These are phyloP conservation scores for Pythium oligandrum DNA, from an alignment of 352 stramenopile genomes.

Conservation along the genomic window DNA sequence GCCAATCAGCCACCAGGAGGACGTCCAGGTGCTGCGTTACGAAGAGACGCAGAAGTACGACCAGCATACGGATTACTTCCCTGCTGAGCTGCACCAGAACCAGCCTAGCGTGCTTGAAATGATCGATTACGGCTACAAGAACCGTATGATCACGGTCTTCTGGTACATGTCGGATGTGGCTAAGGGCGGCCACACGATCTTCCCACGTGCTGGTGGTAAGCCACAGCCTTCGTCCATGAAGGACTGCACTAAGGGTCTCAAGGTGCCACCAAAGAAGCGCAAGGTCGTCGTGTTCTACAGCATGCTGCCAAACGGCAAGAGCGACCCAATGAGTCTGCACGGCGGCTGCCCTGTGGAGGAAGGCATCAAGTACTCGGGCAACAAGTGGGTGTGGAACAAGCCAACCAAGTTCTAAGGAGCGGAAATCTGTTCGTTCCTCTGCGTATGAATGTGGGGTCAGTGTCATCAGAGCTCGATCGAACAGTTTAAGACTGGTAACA, in stretches of 20 bases:
- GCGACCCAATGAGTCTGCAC: conserved; percentile 61
- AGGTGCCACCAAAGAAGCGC: conserved; percentile 59
- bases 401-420: conserved; percentile 7
- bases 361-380: conserved; percentile 70
- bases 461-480: no score
- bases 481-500: no score
- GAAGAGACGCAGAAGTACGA: conserved; percentile 74
- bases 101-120: conserved; percentile 31
- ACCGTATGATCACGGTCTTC: conserved; percentile 84
- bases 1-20: conserved; percentile 50
- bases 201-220: conserved; percentile 45
- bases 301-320: conserved; percentile 62
- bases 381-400: conserved; percentile 88
- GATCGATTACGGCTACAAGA: conserved; percentile 71
- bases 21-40: conserved; percentile 69
- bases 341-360: conserved; percentile 66
- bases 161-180: conserved; percentile 85
- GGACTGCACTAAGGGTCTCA: conserved; percentile 57
- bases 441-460: no score
- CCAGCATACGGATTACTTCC: conserved; percentile 69
- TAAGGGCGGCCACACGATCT: conserved; percentile 67
- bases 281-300: conserved; percentile 83
- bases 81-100: conserved; percentile 33
- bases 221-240: conserved; percentile 43
- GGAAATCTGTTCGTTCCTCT: no score